Evolutionary conservation across 2,329 filamentous ascomycete genomes (phyloP).

Genomic region (Fusarium circinatum): DNA sequence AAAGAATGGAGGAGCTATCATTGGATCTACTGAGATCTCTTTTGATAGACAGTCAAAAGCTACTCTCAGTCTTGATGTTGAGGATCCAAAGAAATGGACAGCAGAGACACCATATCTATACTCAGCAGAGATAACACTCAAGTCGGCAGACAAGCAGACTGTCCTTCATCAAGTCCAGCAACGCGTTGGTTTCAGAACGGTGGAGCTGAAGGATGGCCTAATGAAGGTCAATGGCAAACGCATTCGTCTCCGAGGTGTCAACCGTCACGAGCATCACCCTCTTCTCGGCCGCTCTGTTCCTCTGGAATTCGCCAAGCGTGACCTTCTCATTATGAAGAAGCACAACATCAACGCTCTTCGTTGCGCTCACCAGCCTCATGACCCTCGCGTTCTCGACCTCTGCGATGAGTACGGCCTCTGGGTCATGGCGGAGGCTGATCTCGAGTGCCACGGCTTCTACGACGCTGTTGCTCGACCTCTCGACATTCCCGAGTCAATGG

Average conservation of each 20-base stretch:
- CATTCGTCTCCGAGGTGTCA: slow-evolving; percentile 70
- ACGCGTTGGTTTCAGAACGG: slow-evolving; percentile 70
- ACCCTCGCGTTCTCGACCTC: slow-evolving; percentile 67
- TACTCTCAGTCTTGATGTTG: slow-evolving; percentile 58
- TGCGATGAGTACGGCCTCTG: slow-evolving; percentile 74
- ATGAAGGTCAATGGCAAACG: slow-evolving; percentile 71
- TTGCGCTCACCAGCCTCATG: slow-evolving; percentile 74
- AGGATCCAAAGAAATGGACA: slow-evolving; percentile 72
- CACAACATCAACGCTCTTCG: slow-evolving; percentile 78
- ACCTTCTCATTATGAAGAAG: slow-evolving; percentile 74
- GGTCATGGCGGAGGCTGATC: slow-evolving; percentile 63
- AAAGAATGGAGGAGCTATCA: slow-evolving; percentile 49
- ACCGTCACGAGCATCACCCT: slow-evolving; percentile 75
- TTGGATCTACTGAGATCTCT: slow-evolving; percentile 41
- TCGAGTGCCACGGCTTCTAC: slow-evolving; percentile 66
- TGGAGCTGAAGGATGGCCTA: slow-evolving; percentile 71
- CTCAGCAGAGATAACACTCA: slow-evolving; percentile 62
- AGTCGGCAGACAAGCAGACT: slow-evolving; percentile 49
- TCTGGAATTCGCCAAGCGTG: slow-evolving; percentile 67
- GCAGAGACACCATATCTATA: slow-evolving; percentile 74
- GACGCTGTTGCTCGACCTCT: slow-evolving; percentile 60
- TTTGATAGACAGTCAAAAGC: slow-evolving; percentile 46
- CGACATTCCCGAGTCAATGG: slow-evolving; percentile 64
- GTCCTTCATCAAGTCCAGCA: slow-evolving; percentile 59
- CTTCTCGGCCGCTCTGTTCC: slow-evolving; percentile 71